These are phyloP conservation scores for Turnera subulata DNA, from an alignment of 345 rosid species.

Conservation along the genomic window DNA sequence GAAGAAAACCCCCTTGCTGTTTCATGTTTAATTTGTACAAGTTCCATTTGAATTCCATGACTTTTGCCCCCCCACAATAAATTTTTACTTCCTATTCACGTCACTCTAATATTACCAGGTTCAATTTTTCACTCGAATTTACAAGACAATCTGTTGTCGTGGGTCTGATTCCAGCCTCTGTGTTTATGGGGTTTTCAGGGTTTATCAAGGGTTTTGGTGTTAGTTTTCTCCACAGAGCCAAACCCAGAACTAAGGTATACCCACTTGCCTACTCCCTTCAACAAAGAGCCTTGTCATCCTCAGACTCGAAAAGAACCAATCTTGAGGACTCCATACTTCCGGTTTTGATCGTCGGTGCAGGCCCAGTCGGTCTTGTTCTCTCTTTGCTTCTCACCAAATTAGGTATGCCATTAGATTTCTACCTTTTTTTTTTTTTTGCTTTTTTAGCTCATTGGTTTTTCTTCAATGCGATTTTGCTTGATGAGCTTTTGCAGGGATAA, in stretches of 20 bases:
- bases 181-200: slow-evolving; percentile 43
- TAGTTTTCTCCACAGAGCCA: slow-evolving; percentile 21
- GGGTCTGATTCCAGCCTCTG: slow-evolving; percentile 3
- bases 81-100: no score
- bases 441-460: not conserved
- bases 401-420: slow-evolving; percentile 34
- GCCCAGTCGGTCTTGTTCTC: slow-evolving; percentile 90
- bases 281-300: slow-evolving; percentile 31
- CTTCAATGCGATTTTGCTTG: not conserved
- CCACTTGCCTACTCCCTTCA: slow-evolving; percentile 18
- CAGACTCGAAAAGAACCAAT: slow-evolving; percentile 11
- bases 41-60: no score
- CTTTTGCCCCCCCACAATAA: no score
- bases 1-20: no score
- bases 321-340: slow-evolving; percentile 50
- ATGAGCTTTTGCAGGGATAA: slow-evolving; percentile 49
- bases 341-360: slow-evolving; percentile 89
- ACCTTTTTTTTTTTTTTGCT: not conserved
- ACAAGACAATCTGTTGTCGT: not conserved
- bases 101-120: no score
- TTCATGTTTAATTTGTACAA: no score
- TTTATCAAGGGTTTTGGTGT: slow-evolving; percentile 36
- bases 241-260: slow-evolving; percentile 26
- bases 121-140: no score
- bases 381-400: slow-evolving; percentile 76